Evolutionary conservation across 148 eudicot genomes (phyloP), one percentile per base, ranked within the genome.

Genomic region (Rhododendron vialii): DNA sequence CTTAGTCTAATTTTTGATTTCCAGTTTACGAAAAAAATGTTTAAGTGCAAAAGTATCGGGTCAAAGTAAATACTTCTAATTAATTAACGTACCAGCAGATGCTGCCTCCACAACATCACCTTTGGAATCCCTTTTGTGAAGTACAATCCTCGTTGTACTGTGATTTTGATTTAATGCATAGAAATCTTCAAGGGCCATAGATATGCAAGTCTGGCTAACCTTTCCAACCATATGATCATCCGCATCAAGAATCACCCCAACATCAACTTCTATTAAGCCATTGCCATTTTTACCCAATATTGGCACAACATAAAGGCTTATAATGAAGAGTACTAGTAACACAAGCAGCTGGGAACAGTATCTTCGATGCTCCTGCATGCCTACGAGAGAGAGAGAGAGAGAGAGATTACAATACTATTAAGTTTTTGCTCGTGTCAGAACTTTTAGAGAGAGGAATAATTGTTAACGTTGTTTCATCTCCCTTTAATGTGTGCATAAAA

Each of bases 161-260:
- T 51, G 89, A 41, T 83, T 20, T 22, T 90, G 91, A 78, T 85
- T 61, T 4, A 82, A 59, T 22, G 87, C 89, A 63, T 93, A 91
- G 84, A 92, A 90, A 65, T 92, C 94, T 24, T 90, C 91, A 84
- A 95, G 80, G 3, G 95, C 94, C 94, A 92, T 91, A 22, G 84
- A 82, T 22, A 93, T 89, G 87, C 93, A 89, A 36, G 89, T 91
- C 61, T 86, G 78, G 81, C 87, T 74, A 43, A 88, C 83, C 89
- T 88, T 90, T 12, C 95, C 98, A 51, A 89, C 85, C 18, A 65
- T 28, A 14, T 79, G 82, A 18, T 89, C 88, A 18, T 89, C 88
- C 71, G 45, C 48, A 79, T 91, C 89, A 59, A 92, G 36, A 61
- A 94, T 91, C 75, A 93, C 85, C 81, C 95, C 98, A 5, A 93